Percentiles rank a stretch among this genome's conserved stretches.
phyloP scores from a whole-genome alignment of 176 grass and related monocot genomes.

The Bonia amplexicaulis region DNA sequence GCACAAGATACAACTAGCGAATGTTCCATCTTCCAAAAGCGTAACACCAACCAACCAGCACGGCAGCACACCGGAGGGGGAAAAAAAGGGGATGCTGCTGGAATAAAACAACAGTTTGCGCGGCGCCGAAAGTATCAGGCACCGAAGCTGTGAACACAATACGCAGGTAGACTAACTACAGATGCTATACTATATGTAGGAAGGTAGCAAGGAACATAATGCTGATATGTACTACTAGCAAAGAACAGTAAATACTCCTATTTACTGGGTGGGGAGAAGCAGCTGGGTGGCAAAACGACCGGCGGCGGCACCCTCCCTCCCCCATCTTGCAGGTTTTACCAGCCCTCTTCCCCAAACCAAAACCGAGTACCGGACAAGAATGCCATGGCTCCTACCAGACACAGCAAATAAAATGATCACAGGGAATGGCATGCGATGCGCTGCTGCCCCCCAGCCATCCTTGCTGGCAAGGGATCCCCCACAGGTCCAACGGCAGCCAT shows the following conservation, averaged over 20 bases:
- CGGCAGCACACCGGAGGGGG: background rate
- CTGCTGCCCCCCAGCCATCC: slow-evolving; percentile 14
- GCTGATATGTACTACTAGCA: background rate
- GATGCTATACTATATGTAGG: background rate
- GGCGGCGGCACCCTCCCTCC: background rate
- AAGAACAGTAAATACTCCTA: slow-evolving; percentile 26
- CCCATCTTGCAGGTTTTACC: background rate
- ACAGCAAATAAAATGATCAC: slow-evolving; percentile 31
- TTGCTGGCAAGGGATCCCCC: slow-evolving; percentile 24
- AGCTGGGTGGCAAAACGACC: too few species aligned
- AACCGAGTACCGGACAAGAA: too few species aligned
- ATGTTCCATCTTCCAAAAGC: slow-evolving; percentile 16
- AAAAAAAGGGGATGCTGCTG: background rate
- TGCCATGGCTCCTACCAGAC: slow-evolving; percentile 26
- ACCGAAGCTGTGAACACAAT: background rate
- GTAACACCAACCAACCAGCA: background rate
- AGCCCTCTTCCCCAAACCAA: slow-evolving; percentile 8
- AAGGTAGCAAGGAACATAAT: slow-evolving; percentile 14
- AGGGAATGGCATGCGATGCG: background rate
- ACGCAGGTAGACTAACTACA: background rate
- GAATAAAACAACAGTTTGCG: slow-evolving; percentile 11
- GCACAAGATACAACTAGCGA: background rate
- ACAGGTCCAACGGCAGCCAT: background rate
- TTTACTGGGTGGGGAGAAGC: slow-evolving; percentile 19
- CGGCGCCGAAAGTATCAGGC: background rate